phyloP scores from a whole-genome alignment of 768 basidiomycete species.

The Daedaleopsis nitida region DNA sequence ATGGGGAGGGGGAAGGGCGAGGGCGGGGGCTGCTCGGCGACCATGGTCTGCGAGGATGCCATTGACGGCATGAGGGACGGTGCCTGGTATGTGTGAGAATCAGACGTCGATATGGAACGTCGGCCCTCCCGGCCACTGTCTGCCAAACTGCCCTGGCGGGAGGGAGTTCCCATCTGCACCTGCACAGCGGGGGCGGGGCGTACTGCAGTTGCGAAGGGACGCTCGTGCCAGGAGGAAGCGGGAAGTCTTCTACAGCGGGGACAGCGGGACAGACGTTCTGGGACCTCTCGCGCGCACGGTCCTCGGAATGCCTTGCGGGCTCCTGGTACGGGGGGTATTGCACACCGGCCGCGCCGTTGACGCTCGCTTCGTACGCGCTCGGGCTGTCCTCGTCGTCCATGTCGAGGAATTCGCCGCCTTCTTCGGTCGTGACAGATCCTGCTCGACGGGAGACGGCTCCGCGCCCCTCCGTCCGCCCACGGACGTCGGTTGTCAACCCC shows the following conservation, averaged over 20 bases:
- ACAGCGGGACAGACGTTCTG: constrained; percentile 28
- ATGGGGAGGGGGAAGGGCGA: constrained; percentile 28
- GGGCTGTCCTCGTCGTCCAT: constrained; percentile 52
- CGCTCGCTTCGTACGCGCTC: constrained; percentile 34
- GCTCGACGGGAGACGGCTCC: constrained; percentile 9
- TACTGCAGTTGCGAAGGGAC: constrained; percentile 2
- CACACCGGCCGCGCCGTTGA: constrained; percentile 6
- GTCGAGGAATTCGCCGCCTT: constrained; percentile 65
- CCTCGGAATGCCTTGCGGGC: constrained; percentile 16
- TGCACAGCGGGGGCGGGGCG: constrained; percentile 17
- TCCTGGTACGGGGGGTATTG: constrained; percentile 20
- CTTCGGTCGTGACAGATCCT: constrained; percentile 25
- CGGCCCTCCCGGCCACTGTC: constrained; percentile 7
- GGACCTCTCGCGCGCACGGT: constrained; percentile 13
- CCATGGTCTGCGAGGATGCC: constrained; percentile 22
- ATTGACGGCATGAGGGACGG: constrained; percentile 15
- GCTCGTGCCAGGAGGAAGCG: constrained; percentile 40
- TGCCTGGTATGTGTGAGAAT: constrained; percentile 16
- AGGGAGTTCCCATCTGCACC: constrained; percentile 5
- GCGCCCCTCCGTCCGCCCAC: constrained; percentile 10
- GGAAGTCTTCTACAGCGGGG: constrained; percentile 54
- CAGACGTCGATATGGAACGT: constrained; percentile 18
- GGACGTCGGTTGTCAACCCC: not conserved
- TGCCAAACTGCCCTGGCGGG: constrained; percentile 10
- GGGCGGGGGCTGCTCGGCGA: constrained; percentile 27